phyloP scores from a whole-genome alignment of 2,329 filamentous ascomycete genomes.

The Raffaelea arxii region DNA sequence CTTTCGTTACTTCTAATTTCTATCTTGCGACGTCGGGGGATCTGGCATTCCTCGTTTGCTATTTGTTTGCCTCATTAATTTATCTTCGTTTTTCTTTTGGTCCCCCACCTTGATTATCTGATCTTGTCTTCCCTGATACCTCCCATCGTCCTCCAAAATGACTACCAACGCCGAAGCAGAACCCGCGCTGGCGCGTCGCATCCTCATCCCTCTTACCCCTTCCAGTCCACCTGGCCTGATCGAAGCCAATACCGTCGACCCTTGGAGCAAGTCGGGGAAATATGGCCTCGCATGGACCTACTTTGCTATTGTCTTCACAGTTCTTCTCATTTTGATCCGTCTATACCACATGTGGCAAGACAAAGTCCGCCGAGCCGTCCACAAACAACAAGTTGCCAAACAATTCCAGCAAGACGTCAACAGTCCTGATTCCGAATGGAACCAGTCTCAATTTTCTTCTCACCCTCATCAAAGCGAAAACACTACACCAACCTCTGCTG shows the following conservation, averaged over 20 bases:
- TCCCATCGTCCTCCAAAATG: neutral
- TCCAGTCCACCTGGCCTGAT: conserved; percentile 52
- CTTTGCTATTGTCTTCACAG: conserved; percentile 66
- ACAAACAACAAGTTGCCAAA: conserved; percentile 70
- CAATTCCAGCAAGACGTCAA: conserved; percentile 49
- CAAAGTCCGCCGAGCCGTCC: conserved; percentile 80
- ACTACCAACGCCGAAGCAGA: conserved; percentile 14
- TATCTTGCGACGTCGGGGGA: neutral
- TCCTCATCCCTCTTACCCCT: conserved; percentile 49
- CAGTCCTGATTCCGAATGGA: conserved; percentile 38
- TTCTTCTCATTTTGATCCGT: conserved; percentile 56
- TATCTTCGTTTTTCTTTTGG: neutral
- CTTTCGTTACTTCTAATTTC: conserved; percentile 5
- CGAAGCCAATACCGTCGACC: conserved; percentile 59
- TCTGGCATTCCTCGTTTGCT: conserved; percentile 9
- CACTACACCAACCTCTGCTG: no score
- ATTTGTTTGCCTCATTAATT: neutral
- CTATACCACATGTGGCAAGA: conserved; percentile 89
- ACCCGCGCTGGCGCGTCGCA: conserved; percentile 39
- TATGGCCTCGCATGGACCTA: conserved; percentile 85
- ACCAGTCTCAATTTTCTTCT: conserved; percentile 29
- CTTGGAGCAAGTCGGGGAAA: conserved; percentile 73
- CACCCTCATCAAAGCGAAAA: neutral
- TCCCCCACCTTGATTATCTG: neutral
- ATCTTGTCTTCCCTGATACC: neutral